Conservation (phyloP, 2,329 filamentous ascomycete genomes). For the Calonectria pteridis region DNA sequence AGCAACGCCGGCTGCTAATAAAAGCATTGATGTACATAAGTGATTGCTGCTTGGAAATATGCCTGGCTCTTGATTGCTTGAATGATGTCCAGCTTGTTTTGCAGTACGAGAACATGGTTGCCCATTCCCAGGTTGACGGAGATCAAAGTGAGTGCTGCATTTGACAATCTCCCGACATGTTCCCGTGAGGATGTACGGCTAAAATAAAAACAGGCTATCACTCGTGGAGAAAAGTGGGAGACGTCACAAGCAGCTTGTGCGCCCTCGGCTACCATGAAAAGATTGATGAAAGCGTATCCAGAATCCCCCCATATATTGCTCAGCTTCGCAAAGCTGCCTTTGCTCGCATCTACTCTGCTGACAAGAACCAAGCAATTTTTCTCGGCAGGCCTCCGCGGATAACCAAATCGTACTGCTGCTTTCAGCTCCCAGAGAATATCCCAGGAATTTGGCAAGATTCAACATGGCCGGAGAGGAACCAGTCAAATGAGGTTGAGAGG, state of each 20-base stretch:
- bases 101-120: constrained; percentile 60
- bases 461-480: not conserved
- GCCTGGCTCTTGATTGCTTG: constrained; percentile 43
- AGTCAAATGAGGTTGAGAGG: not conserved
- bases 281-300: constrained; percentile 24
- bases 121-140: constrained; percentile 56
- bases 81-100: constrained; percentile 59
- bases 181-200: not conserved
- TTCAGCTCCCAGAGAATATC: constrained; percentile 18
- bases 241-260: constrained; percentile 59
- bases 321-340: constrained; percentile 56
- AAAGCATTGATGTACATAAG: constrained; percentile 15
- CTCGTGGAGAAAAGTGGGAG: constrained; percentile 60
- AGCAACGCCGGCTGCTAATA: constrained; percentile 9
- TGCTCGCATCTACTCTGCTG: constrained; percentile 56
- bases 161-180: rapidly evolving
- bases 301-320: constrained; percentile 51
- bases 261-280: constrained; percentile 61
- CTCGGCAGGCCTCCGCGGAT: constrained; percentile 61
- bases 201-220: constrained; percentile 40
- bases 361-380: constrained; percentile 54
- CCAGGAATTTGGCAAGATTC: not conserved
- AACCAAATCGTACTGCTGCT: constrained; percentile 11
- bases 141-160: constrained; percentile 49
- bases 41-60: constrained; percentile 25